Conservation (phyloP, 2,329 filamentous ascomycete species). For the Penicillium nordicum region DNA sequence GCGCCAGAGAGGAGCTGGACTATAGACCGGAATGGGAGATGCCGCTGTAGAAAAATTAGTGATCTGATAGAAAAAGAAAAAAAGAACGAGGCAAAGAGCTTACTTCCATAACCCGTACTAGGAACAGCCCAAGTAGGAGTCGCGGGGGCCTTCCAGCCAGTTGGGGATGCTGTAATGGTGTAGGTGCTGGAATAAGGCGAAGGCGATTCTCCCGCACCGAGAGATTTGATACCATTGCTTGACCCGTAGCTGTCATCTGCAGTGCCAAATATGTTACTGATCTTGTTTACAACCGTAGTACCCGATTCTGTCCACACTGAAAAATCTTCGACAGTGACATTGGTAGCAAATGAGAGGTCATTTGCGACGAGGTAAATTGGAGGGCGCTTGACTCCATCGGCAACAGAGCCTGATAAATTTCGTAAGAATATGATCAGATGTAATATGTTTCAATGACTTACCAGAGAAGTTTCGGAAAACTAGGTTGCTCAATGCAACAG, state of each 20-base stretch:
- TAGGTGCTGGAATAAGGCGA: conserved; percentile 16
- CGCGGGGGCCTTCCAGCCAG: conserved; percentile 25
- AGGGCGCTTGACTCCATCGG: conserved; percentile 28
- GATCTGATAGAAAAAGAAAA: background rate
- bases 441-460: background rate
- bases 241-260: conserved; percentile 28
- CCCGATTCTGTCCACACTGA: conserved; percentile 33
- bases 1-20: conserved; percentile 34
- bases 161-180: conserved; percentile 31
- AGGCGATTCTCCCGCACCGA: background rate
- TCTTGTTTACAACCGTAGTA: conserved; percentile 29
- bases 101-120: conserved; percentile 34
- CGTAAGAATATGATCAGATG: background rate
- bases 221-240: background rate
- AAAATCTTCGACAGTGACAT: conserved; percentile 35
- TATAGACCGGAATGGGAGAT: conserved; percentile 32
- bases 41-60: background rate
- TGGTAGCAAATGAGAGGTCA: conserved; percentile 30
- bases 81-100: background rate
- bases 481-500: conserved; percentile 24
- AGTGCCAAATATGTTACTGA: conserved; percentile 36
- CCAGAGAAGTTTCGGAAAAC: conserved; percentile 27
- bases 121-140: conserved; percentile 32
- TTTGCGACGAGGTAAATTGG: conserved; percentile 33
- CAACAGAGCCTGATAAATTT: conserved; percentile 27